Conservation (phyloP, 768 basidiomycete genomes). For the Russula sp. region DNA sequence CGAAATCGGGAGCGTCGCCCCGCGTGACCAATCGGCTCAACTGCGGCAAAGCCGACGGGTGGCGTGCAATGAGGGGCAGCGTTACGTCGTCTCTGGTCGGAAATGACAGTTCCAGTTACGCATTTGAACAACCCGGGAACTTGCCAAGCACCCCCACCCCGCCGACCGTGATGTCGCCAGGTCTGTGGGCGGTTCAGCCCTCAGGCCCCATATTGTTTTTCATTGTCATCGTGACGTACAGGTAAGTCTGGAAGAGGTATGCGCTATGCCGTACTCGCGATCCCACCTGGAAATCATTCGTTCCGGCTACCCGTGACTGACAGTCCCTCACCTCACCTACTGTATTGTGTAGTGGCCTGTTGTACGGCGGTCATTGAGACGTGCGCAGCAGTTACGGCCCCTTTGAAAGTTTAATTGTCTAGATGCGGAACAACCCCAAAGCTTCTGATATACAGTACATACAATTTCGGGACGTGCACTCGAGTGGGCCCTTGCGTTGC, state of each 20-base stretch:
- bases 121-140: constrained; percentile 17
- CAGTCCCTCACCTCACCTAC: constrained; percentile 7
- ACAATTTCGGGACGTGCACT: neutral
- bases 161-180: neutral
- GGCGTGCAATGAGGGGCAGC: constrained; percentile 14
- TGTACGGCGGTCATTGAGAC: constrained; percentile 3
- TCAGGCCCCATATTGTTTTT: neutral
- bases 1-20: neutral
- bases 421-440: neutral
- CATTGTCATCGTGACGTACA: constrained; percentile 17
- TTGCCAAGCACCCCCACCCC: neutral
- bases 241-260: neutral
- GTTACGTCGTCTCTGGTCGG: constrained; percentile 12
- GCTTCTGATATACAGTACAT: neutral
- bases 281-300: neutral
- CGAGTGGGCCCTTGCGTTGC: neutral
- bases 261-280: constrained; percentile 11
- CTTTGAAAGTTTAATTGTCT: neutral
- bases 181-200: constrained; percentile 4
- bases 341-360: neutral
- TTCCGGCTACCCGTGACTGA: neutral
- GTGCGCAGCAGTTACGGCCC: neutral
- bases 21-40: constrained; percentile 13
- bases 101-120: constrained; percentile 14
- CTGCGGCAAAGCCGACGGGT: constrained; percentile 10